Evolutionary conservation across 108 stramenopile genomes (phyloP).

Genomic region (Stephanodiscus minutulus): DNA sequence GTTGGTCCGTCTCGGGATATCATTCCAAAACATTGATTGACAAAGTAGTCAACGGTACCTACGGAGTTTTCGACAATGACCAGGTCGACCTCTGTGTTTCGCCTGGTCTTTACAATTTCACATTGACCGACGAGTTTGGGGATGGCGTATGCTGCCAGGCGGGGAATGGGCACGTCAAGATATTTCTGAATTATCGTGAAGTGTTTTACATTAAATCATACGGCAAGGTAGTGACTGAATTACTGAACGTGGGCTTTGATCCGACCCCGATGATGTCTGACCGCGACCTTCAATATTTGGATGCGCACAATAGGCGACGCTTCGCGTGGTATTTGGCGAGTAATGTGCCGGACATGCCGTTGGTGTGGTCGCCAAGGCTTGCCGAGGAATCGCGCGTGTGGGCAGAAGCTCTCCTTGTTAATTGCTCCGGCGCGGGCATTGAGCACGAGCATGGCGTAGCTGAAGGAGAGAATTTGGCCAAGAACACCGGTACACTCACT

Average conservation of each 20-base stretch:
- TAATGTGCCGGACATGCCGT: constrained; percentile 33
- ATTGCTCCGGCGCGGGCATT: constrained; percentile 29
- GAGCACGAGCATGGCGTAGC: constrained; percentile 32
- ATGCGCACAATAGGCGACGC: constrained; percentile 42
- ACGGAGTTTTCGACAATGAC: constrained; percentile 9
- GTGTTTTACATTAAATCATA: constrained; percentile 8
- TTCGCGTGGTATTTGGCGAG: constrained; percentile 24
- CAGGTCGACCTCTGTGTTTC: constrained; percentile 24
- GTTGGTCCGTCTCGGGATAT: constrained; percentile 32
- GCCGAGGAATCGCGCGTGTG: constrained; percentile 38
- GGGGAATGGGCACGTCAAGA: constrained; percentile 33
- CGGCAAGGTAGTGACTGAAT: constrained; percentile 23
- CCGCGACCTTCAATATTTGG: constrained; percentile 36
- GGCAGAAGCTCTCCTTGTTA: constrained; percentile 36
- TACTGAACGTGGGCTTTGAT: constrained; percentile 47
- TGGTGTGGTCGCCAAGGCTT: constrained; percentile 37
- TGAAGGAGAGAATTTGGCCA: constrained; percentile 41
- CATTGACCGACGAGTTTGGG: constrained; percentile 44
- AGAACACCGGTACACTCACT: constrained; percentile 26
- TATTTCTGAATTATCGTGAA: constrained; percentile 34
- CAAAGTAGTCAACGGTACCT: constrained; percentile 30
- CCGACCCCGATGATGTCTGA: constrained; percentile 27
- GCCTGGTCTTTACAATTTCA: constrained; percentile 36
- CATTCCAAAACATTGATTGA: constrained; percentile 8
- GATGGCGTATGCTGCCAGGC: constrained; percentile 49